phyloP scores from a whole-genome alignment of 176 grass and related monocot genomes.

The Pontederia paniculata region DNA sequence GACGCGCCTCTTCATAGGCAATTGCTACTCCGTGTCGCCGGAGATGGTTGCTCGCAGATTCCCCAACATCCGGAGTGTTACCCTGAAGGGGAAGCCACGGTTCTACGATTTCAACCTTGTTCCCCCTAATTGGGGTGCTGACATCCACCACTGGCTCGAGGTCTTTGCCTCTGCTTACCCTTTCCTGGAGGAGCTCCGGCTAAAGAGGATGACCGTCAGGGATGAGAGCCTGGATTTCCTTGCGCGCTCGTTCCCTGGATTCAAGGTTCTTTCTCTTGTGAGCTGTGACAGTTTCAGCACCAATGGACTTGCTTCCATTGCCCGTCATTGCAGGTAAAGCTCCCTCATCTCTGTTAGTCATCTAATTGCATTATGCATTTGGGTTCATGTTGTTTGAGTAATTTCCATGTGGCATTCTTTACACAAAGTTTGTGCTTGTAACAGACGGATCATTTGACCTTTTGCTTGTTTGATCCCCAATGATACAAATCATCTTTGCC shows the following conservation, averaged over 20 bases:
- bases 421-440: no score
- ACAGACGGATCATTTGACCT: no score
- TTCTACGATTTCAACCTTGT: conserved; percentile 78
- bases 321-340: conserved; percentile 57
- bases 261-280: conserved; percentile 60
- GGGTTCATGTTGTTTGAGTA: neutral
- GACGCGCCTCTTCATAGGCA: conserved; percentile 71
- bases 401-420: no score
- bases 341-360: neutral
- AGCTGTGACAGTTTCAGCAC: conserved; percentile 92
- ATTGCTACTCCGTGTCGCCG: conserved; percentile 81
- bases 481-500: no score
- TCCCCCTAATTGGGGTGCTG: conserved; percentile 57
- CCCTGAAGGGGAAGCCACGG: conserved; percentile 84
- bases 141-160: conserved; percentile 46
- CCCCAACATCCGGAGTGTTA: conserved; percentile 40
- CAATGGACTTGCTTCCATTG: conserved; percentile 50
- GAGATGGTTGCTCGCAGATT: conserved; percentile 48
- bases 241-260: conserved; percentile 46
- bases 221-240: conserved; percentile 50
- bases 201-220: conserved; percentile 78
- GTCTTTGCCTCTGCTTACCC: conserved; percentile 39
- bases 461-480: no score
- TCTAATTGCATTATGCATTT: conserved; percentile 2
- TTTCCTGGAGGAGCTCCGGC: conserved; percentile 62